phyloP scores from a whole-genome alignment of 140 eudicot species.

The Ambrosia hybrid region DNA sequence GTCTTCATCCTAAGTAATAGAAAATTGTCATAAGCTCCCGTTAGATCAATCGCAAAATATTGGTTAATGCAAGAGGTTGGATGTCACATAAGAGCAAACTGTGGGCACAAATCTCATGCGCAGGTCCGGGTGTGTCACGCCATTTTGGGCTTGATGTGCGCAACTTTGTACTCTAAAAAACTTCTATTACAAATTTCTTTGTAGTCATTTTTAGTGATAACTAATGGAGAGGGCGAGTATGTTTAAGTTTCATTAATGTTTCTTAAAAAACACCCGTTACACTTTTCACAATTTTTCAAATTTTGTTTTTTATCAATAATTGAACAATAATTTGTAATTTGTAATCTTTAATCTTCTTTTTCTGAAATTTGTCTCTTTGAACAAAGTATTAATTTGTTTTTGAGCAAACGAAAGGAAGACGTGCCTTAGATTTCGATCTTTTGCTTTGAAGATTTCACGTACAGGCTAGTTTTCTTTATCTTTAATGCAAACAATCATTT shows the following conservation, averaged over 20 bases:
- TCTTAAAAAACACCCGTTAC: not conserved
- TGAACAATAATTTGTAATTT: not conserved
- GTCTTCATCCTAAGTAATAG: not conserved
- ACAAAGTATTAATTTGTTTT: not conserved
- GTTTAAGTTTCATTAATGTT: not conserved
- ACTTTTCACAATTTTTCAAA: not conserved
- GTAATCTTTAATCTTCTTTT: not conserved
- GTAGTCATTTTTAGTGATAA: not conserved
- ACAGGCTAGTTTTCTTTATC: not conserved
- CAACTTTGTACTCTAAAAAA: no score
- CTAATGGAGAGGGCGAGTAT: no score
- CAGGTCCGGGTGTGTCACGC: no score
- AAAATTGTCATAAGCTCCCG: not conserved
- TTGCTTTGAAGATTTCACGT: slow-evolving; percentile 1
- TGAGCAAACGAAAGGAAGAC: not conserved
- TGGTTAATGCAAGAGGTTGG: not conserved
- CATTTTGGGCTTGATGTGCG: no score
- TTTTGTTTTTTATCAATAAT: not conserved
- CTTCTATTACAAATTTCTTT: not conserved
- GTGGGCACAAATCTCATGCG: no score
- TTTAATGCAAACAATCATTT: not conserved
- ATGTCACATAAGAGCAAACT: no score
- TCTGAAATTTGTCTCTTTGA: slow-evolving; percentile 1
- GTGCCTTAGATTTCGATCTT: slow-evolving; percentile 6
- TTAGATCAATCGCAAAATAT: not conserved